Conservation (phyloP, 768 basidiomycete species). For the Tricholoma hemisulphureum region DNA sequence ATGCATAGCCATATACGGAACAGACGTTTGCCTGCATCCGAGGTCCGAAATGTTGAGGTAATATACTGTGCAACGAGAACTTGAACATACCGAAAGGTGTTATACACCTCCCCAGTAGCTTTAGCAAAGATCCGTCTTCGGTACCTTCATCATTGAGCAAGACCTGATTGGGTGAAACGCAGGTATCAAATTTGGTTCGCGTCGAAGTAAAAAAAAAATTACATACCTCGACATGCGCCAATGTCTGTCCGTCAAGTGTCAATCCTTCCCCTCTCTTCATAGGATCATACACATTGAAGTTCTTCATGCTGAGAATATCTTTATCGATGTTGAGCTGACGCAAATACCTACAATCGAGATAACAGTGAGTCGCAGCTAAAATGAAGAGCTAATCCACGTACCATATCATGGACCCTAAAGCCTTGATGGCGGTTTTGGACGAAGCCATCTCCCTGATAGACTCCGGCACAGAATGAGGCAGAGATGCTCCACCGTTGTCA, state of each 20-base stretch:
- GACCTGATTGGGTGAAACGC: conserved; percentile 43
- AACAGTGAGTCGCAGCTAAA: conserved; percentile 19
- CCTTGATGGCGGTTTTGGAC: conserved; percentile 69
- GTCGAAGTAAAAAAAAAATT: background rate
- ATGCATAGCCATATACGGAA: conserved; percentile 97
- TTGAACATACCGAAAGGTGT: conserved; percentile 81
- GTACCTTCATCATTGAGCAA: conserved; percentile 92
- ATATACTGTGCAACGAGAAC: background rate
- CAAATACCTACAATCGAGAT: conserved; percentile 57
- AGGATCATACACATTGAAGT: conserved; percentile 97
- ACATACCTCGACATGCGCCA: conserved; percentile 89
- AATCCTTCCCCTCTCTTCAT: conserved; percentile 87
- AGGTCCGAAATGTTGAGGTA: conserved; percentile 8
- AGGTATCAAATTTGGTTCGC: background rate
- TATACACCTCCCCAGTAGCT: conserved; percentile 76
- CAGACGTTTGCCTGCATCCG: conserved; percentile 76
- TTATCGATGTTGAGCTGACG: conserved; percentile 94
- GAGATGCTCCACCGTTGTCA: conserved; percentile 39
- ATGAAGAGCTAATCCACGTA: conserved; percentile 30
- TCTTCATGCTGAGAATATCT: conserved; percentile 92
- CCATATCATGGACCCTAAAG: conserved; percentile 92
- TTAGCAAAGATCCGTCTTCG: conserved; percentile 84
- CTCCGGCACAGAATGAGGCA: conserved; percentile 55
- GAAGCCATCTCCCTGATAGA: conserved; percentile 73
- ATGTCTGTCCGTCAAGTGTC: conserved; percentile 89